Conservation (phyloP, 805 yeast species). For the Myxozyma lipomycoides region DNA sequence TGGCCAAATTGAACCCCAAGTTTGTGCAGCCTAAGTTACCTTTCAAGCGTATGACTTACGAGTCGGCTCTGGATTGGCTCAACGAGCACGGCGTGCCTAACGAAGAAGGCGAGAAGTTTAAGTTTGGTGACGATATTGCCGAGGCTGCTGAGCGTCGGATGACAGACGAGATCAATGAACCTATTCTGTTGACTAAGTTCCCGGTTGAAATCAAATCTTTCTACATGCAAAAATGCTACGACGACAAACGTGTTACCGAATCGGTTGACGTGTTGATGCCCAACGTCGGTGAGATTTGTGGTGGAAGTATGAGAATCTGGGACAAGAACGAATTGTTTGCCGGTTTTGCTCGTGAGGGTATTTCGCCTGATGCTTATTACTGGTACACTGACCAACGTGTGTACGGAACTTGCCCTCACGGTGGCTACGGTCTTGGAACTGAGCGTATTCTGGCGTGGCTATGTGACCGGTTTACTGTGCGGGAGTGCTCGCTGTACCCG, state of each 20-base stretch:
- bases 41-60: slow-evolving; percentile 86
- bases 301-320: slow-evolving; percentile 97
- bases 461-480: slow-evolving; percentile 94
- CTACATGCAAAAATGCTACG: slow-evolving; percentile 91
- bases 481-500: slow-evolving; percentile 97
- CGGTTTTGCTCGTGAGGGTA: slow-evolving; percentile 90
- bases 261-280: slow-evolving; percentile 99
- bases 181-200: slow-evolving; percentile 88
- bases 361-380: slow-evolving; percentile 78
- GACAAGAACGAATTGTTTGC: slow-evolving; percentile 76
- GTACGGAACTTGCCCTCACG: slow-evolving; percentile 97
- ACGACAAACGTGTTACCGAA: slow-evolving; percentile 93
- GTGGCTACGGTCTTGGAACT: slow-evolving; percentile 98
- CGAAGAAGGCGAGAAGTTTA: slow-evolving; percentile 90
- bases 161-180: slow-evolving; percentile 92
- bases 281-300: slow-evolving; percentile 97
- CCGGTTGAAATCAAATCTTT: slow-evolving; percentile 96
- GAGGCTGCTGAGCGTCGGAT: slow-evolving; percentile 99
- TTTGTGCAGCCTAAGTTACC: slow-evolving; percentile 81
- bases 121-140: slow-evolving; percentile 98
- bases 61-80: slow-evolving; percentile 91
- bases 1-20: slow-evolving; percentile 87
- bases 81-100: slow-evolving; percentile 90
- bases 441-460: slow-evolving; percentile 98
- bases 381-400: slow-evolving; percentile 95